Base-by-base conservation (phyloP, 257 asterid genomes). In the Nicotiana obtusifolia region DNA sequence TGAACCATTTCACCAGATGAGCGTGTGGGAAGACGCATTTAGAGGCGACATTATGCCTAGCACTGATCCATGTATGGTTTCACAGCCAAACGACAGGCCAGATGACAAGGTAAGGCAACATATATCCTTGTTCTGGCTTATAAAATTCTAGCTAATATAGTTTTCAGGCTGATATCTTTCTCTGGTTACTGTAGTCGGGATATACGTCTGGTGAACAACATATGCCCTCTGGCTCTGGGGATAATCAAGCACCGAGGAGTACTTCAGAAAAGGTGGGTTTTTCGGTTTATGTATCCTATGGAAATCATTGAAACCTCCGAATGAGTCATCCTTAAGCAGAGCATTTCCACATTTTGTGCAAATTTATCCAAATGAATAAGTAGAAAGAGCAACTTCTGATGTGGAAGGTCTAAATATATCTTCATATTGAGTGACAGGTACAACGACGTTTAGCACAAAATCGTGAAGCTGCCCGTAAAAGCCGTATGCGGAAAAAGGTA, bases 401-500 rank as follows among this genome's bases (percentile, higher is more conserved):
- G 17, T 10, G 13, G 54, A 44, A 19, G 17, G 16, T 78, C n/a
- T n/a, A n/a, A 53, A 83, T 3, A 26, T 33, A 2, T 41, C 13
- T 26, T 19, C 33, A 41, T 57, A 26, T 54, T 60, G 64, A 41
- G 26, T 82, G 77, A 81, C 88, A 94, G 98, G 91, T 88, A 26
- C 93, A 88, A 83, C 85, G 97, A 66, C 95, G 99, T 15, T 84
- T 92, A 82, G 98, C 98, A 0, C 99, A 96, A 81, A 96, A 96
- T 81, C 97, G 99, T 0, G 98, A 93, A 87, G 99, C 99, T 84
- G 98, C 99, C 0, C 84, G 92, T 64, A 96, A 94, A 82, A 96
- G 99, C 82, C 95, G 99, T 13, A n/a, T 89, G 64, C 76, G 98
- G 52, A 96, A 96, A 91, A 96, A 96, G 98, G 99, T 92, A 73